Percentiles rank a stretch among this genome's conserved stretches.
These are phyloP conservation scores for Lycium ferocissimum DNA, from an alignment of 257 asterid species.

Conservation along the genomic window DNA sequence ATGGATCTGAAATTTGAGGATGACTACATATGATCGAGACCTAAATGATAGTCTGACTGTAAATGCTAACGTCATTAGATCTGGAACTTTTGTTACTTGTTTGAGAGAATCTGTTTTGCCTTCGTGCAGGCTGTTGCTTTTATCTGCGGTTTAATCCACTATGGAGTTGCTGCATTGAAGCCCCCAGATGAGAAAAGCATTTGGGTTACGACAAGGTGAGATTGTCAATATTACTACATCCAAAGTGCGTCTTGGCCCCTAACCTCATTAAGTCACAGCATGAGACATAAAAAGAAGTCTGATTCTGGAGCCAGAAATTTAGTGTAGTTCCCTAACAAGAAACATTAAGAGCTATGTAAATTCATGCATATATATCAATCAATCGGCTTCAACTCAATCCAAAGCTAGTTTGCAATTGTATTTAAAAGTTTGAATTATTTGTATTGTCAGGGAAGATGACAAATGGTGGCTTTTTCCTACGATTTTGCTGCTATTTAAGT, in stretches of 20 bases:
- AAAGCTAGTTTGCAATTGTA: neutral
- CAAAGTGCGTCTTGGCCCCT: neutral
- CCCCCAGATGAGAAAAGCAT: slow-evolving; percentile 44
- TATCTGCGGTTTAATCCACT: slow-evolving; percentile 77
- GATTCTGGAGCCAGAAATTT: neutral
- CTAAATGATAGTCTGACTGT: neutral
- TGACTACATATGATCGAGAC: neutral
- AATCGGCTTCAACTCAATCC: neutral
- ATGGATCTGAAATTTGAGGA: neutral
- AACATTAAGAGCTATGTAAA: neutral
- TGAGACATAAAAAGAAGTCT: neutral
- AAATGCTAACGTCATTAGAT: neutral
- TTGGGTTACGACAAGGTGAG: slow-evolving; percentile 71
- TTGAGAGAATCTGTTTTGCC: slow-evolving; percentile 31
- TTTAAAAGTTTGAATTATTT: slow-evolving; percentile 24
- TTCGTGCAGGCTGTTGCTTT: slow-evolving; percentile 81
- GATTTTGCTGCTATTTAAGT: slow-evolving; percentile 71
- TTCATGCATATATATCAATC: neutral
- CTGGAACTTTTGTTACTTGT: slow-evolving; percentile 27
- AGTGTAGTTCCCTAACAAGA: neutral
- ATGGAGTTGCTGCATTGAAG: slow-evolving; percentile 56
- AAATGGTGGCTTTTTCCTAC: slow-evolving; percentile 94
- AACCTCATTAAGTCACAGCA: neutral
- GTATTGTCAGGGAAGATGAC: slow-evolving; percentile 76
- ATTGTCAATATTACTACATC: slow-evolving; percentile 18